Base-by-base conservation (phyloP, 306 rosid genomes). In the Castanospermum australe region DNA sequence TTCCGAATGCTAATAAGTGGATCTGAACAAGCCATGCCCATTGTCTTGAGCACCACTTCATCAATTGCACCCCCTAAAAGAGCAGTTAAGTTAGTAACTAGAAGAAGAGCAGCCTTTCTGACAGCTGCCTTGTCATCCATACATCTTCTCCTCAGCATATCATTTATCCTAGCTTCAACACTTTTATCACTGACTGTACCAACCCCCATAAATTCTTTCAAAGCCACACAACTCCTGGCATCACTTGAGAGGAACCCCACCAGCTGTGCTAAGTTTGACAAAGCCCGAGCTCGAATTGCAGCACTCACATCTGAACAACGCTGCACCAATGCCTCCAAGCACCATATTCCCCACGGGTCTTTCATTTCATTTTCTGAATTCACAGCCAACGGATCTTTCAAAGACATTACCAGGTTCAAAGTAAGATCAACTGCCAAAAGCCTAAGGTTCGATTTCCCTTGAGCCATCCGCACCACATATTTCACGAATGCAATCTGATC, bases 121-220 rank as follows among this genome's bases (percentile, higher is more conserved):
- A 94, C 99, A 51, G 85, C 95, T 8, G 97, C 92, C 83, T 92
- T 94, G 85, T 94, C 97, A 81, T 94, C 99, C 89, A 81, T 80
- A 76, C 97, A 92, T 89, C 97, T 92, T 64, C 75, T 82, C 82
- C 88, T 86, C 70, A 94, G 79, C 82, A 92, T 85, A 51, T 47
- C 87, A 76, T 77, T 86, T 61, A 89, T 84, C 20, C 83, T 76
- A 78, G 75, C 83, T 17, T 74, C 88, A 10, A 33, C 78, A 57
- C 59, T 74, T 20, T 63, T 39, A 68, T 79, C 85, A 36, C 77
- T 55, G 35, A 10, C 83, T 33, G 77, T 73, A 50, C 83, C 87
- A 85, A 89, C 85, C 47, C 92, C 97, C 95, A 91, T 56, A 67
- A 91, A 80, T 70, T 87, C 81, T 70, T 83, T 85, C 89, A 94